A percentile compares a stretch with the other conserved stretches of the same genome.
Conservation (phyloP, 352 stramenopile species). For the Phytopythium kandeliae region DNA sequence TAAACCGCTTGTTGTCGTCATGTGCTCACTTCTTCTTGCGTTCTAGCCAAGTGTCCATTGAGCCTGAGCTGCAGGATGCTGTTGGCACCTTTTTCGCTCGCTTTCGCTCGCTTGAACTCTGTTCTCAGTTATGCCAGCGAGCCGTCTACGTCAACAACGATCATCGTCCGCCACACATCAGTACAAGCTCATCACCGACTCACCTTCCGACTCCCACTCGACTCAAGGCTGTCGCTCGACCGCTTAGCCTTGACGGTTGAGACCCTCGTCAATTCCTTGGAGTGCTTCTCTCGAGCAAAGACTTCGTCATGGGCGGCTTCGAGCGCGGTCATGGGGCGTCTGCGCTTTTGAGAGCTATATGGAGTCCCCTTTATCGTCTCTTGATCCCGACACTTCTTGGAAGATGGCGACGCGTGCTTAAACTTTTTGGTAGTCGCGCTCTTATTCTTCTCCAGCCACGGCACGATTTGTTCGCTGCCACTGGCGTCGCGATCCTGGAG, state of each 20-base stretch:
- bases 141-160: too few relatives aligned
- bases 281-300: not conserved
- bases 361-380: not conserved
- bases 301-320: not conserved
- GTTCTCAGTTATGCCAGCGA: not conserved
- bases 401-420: not conserved
- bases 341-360: not conserved
- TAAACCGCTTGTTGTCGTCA: not conserved
- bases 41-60: not conserved
- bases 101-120: not conserved
- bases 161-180: not conserved
- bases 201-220: not conserved
- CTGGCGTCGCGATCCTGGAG: conserved; percentile 11
- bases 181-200: not conserved
- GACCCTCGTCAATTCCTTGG: not conserved
- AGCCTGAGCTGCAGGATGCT: not conserved
- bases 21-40: not conserved
- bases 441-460: conserved; percentile 15
- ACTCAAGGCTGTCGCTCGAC: not conserved
- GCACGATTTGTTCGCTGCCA: not conserved
- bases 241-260: not conserved
- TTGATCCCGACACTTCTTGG: not conserved
- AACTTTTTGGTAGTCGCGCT: conserved; percentile 10
- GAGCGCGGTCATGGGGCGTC: not conserved
- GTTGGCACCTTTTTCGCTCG: not conserved